Conservation (phyloP, 2,329 filamentous ascomycete species). For the Hypoxylon sp. region DNA sequence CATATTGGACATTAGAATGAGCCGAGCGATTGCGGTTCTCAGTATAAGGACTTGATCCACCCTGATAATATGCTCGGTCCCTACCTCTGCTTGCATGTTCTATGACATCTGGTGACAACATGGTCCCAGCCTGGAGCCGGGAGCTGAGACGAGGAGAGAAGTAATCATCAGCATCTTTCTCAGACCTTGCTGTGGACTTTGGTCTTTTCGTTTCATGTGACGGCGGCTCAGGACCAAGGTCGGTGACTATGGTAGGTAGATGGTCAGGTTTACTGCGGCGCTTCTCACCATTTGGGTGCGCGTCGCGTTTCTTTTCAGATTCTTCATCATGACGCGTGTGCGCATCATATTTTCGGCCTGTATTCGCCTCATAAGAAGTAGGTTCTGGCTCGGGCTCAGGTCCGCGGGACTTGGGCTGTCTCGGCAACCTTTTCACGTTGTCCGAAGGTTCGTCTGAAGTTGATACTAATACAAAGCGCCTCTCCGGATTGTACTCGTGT, state of each 20-base stretch:
- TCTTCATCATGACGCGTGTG: conserved; percentile 50
- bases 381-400: conserved; percentile 42
- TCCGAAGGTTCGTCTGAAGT: conserved; percentile 47
- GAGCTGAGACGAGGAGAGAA: conserved; percentile 50
- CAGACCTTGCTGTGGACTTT: conserved; percentile 47
- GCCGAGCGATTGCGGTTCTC: conserved; percentile 44
- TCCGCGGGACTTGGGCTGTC: conserved; percentile 40
- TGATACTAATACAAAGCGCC: conserved; percentile 72
- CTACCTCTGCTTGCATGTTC: conserved; percentile 51
- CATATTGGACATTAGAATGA: conserved; percentile 44
- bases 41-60: conserved; percentile 42
- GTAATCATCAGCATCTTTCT: conserved; percentile 53
- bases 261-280: conserved; percentile 48
- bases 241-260: conserved; percentile 52
- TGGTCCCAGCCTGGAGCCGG: conserved; percentile 53
- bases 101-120: conserved; percentile 63
- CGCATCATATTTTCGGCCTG: conserved; percentile 57
- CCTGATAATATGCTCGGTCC: conserved; percentile 50
- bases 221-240: conserved; percentile 33
- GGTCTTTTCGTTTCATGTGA: conserved; percentile 43
- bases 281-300: conserved; percentile 42
- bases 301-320: conserved; percentile 42
- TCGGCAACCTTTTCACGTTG: conserved; percentile 38
- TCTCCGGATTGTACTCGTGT: conserved; percentile 70
- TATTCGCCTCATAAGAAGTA: conserved; percentile 58